A percentile compares a stretch with the other conserved stretches of the same genome.
These are phyloP conservation scores for Chamaecrista fasciculata DNA, from an alignment of 306 rosid species.

Conservation along the genomic window DNA sequence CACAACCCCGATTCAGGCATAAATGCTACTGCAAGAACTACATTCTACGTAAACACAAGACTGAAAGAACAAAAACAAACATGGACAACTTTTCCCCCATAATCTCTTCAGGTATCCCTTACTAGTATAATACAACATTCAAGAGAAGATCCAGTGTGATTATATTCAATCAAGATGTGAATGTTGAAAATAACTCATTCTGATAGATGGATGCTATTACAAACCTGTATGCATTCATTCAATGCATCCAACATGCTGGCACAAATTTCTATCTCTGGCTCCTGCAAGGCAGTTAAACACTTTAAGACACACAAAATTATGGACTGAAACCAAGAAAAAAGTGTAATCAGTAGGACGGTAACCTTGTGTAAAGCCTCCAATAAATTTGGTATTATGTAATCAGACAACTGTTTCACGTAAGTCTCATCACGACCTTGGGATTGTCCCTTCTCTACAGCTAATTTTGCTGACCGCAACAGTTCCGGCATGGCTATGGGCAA, in stretches of 20 bases:
- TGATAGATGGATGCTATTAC: slow-evolving; percentile 32
- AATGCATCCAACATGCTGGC: slow-evolving; percentile 87
- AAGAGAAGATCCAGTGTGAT: background rate
- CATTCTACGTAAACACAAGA: slow-evolving; percentile 2
- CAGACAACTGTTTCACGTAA: slow-evolving; percentile 87
- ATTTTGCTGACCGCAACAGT: slow-evolving; percentile 81
- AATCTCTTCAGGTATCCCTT: background rate
- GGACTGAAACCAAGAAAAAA: slow-evolving; percentile 6
- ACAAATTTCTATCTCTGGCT: slow-evolving; percentile 95
- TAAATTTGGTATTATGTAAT: slow-evolving; percentile 87
- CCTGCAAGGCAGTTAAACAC: slow-evolving; percentile 49
- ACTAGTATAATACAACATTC: background rate
- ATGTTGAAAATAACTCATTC: background rate
- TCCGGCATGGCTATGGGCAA: slow-evolving; percentile 85
- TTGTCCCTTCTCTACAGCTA: slow-evolving; percentile 85
- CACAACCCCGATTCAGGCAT: background rate
- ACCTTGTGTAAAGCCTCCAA: slow-evolving; percentile 98
- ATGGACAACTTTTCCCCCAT: background rate
- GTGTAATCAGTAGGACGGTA: slow-evolving; percentile 21
- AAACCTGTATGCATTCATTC: slow-evolving; percentile 90
- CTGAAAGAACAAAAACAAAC: background rate
- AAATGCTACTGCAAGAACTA: background rate
- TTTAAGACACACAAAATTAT: background rate
- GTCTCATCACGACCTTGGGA: slow-evolving; percentile 84
- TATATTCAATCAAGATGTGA: slow-evolving; percentile 9